A percentile compares a stretch with the other conserved stretches of the same genome.
These are phyloP conservation scores for Solanum chiquidenum DNA, from an alignment of 257 asterid genomes.

Conservation along the genomic window DNA sequence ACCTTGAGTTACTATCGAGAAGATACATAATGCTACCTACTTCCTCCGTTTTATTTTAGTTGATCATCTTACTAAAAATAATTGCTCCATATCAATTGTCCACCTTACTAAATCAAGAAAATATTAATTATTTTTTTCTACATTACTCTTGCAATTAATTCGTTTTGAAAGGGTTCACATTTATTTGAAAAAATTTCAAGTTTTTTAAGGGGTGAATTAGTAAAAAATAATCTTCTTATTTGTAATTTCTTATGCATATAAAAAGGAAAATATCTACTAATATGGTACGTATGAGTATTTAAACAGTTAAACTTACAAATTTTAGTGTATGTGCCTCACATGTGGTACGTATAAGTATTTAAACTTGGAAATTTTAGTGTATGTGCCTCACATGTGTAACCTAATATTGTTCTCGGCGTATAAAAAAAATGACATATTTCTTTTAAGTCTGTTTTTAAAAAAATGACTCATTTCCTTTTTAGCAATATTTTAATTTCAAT, in stretches of 20 bases:
- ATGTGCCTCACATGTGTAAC: neutral
- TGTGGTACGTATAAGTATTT: too few species aligned
- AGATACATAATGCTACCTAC: neutral
- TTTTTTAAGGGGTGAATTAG: neutral
- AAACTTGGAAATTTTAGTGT: neutral
- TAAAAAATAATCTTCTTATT: neutral
- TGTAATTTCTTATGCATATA: neutral
- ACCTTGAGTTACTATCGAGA: neutral
- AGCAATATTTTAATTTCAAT: too few species aligned
- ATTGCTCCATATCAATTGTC: too few species aligned
- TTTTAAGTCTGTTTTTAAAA: too few species aligned
- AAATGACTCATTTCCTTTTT: too few species aligned
- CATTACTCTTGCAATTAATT: neutral
- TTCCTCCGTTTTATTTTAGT: neutral
- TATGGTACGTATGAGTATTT: neutral
- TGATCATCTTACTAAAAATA: too few species aligned
- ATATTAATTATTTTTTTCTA: too few species aligned
- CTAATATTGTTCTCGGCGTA: fast-evolving
- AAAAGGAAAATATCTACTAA: neutral
- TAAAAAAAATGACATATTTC: neutral
- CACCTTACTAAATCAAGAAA: neutral
- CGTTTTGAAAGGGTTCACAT: neutral
- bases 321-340: neutral
- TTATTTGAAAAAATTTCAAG: too few species aligned
- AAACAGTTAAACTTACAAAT: too few species aligned